phyloP scores from a whole-genome alignment of 164 flowering plant species.

The Vitis cinerea region DNA sequence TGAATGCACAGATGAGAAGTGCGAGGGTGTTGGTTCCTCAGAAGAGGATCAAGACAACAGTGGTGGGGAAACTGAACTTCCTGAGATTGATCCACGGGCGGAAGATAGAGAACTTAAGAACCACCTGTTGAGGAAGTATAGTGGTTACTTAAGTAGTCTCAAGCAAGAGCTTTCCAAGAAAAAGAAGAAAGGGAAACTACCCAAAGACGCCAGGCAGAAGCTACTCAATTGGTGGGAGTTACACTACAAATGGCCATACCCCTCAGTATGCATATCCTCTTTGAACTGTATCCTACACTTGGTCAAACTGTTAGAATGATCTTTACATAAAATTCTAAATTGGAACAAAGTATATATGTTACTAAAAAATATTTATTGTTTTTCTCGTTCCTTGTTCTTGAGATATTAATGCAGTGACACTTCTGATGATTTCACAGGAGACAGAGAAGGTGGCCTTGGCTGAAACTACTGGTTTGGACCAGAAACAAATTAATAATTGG shows the following conservation, averaged over 20 bases:
- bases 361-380: too few relatives aligned
- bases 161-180: constrained; percentile 97
- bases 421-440: constrained; percentile 47
- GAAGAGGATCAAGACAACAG: constrained; percentile 83
- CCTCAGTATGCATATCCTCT: constrained; percentile 58
- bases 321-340: not conserved
- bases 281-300: not conserved
- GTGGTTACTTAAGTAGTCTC: constrained; percentile 90
- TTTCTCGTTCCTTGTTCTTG: too few relatives aligned
- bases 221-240: constrained; percentile 91
- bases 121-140: constrained; percentile 81
- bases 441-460: constrained; percentile 94
- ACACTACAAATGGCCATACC: constrained; percentile 98
- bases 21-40: constrained; percentile 75
- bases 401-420: too few relatives aligned
- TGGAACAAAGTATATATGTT: not conserved
- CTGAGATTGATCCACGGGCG: constrained; percentile 82
- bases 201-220: constrained; percentile 95
- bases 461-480: constrained; percentile 93
- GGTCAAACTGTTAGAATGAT: not conserved
- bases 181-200: constrained; percentile 92
- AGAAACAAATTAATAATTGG: constrained; percentile 96
- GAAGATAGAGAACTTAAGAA: constrained; percentile 91
- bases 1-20: constrained; percentile 53
- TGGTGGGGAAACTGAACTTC: constrained; percentile 69